These are phyloP conservation scores for Acidomyces sp. DNA, from an alignment of 495 filamentous ascomycete genomes.

Conservation along the genomic window DNA sequence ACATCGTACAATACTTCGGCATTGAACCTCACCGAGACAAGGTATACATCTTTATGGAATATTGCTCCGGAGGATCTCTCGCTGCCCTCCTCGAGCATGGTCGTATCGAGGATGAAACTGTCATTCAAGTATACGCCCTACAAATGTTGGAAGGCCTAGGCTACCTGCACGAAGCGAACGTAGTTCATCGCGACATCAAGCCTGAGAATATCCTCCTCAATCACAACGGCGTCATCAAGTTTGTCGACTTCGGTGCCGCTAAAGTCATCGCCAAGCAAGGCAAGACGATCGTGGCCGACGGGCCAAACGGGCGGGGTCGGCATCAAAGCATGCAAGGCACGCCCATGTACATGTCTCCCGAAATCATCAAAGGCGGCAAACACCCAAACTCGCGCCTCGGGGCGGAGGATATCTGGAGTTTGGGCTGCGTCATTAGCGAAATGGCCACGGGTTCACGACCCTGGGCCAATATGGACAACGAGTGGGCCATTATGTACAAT, in stretches of 20 bases:
- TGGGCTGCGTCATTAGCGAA: conserved; percentile 92
- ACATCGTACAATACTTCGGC: conserved; percentile 93
- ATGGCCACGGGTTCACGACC: conserved; percentile 93
- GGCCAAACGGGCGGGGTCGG: conserved; percentile 33
- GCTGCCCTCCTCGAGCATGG: conserved; percentile 85
- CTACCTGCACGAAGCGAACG: conserved; percentile 79
- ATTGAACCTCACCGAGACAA: conserved; percentile 97
- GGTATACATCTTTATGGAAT: conserved; percentile 99
- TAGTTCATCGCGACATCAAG: conserved; percentile 96
- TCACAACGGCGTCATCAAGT: conserved; percentile 96
- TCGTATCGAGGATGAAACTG: conserved; percentile 92
- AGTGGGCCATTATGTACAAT: conserved; percentile 99
- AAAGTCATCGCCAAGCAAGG: conserved; percentile 94
- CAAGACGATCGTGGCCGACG: conserved; percentile 59
- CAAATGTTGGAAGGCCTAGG: conserved; percentile 92
- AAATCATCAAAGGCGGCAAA: conserved; percentile 71
- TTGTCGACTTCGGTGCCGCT: conserved; percentile 95
- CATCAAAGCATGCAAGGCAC: conserved; percentile 91
- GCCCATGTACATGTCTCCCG: conserved; percentile 99
- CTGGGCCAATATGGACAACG: conserved; percentile 95
- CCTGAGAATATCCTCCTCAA: conserved; percentile 94
- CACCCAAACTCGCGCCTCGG: conserved; percentile 59
- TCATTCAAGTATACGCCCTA: conserved; percentile 93
- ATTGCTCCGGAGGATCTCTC: conserved; percentile 90
- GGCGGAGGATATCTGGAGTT: conserved; percentile 93